Percentiles rank a stretch among this genome's conserved stretches.
Conservation (phyloP, 129 eudicot genomes). For the Artemisia tridentata region DNA sequence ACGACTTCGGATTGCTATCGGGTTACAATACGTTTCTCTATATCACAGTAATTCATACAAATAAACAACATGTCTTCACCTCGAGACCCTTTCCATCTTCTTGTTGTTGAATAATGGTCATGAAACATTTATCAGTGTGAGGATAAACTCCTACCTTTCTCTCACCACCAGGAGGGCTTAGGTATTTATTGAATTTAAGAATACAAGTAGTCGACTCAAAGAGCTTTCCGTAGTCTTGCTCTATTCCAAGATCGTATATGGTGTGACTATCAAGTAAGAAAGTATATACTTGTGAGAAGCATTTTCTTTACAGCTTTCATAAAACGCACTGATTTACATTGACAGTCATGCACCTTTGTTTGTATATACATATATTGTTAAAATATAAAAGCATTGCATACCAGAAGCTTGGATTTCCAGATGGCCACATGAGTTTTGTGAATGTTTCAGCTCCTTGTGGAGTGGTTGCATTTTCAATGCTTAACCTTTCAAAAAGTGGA, state of each 20-base stretch:
- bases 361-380: too few species aligned
- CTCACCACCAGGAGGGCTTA: slow-evolving; percentile 26
- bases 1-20: too few species aligned
- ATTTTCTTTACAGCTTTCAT: too few species aligned
- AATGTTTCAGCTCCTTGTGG: slow-evolving; percentile 31
- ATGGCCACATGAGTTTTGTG: slow-evolving; percentile 48
- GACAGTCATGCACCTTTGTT: too few species aligned
- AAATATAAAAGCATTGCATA: background rate
- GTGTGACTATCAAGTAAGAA: too few species aligned
- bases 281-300: too few species aligned
- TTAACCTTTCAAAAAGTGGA: slow-evolving; percentile 46
- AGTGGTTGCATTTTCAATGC: slow-evolving; percentile 36
- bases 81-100: slow-evolving; percentile 40
- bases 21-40: too few species aligned
- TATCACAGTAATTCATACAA: too few species aligned
- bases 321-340: too few species aligned
- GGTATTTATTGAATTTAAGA: slow-evolving; percentile 34
- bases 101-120: slow-evolving; percentile 42
- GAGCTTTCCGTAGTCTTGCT: slow-evolving; percentile 25
- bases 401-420: slow-evolving; percentile 35
- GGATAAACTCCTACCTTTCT: slow-evolving; percentile 32
- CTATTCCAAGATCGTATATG: slow-evolving; percentile 47
- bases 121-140: slow-evolving; percentile 49
- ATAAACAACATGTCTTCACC: slow-evolving; percentile 36
- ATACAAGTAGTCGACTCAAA: slow-evolving; percentile 29